A percentile compares a stretch with the other conserved stretches of the same genome.
Conservation (phyloP, 768 basidiomycete genomes). For the Chalciporus pseudorubinellus region DNA sequence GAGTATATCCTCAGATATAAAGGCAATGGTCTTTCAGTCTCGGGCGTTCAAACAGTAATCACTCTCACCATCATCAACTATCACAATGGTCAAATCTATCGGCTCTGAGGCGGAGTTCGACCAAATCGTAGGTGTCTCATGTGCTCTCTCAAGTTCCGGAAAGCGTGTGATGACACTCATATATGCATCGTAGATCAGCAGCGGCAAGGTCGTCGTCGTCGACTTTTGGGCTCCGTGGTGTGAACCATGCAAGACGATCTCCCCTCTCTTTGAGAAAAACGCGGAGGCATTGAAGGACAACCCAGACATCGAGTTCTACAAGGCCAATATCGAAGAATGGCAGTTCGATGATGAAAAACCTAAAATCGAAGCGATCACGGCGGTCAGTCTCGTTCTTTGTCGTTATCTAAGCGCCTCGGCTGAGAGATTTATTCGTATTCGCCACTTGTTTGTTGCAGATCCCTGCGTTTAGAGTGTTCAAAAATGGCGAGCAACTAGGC, state of each 20-base stretch:
- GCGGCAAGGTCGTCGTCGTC: slow-evolving; percentile 9
- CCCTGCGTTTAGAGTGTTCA: too few species aligned
- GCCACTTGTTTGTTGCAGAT: too few species aligned
- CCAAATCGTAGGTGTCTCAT: slow-evolving; percentile 3
- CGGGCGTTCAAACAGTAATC: too few species aligned
- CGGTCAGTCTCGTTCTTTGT: too few species aligned
- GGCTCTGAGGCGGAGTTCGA: not conserved
- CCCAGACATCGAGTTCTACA: slow-evolving; percentile 55
- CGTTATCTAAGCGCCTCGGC: not conserved
- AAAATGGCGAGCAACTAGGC: too few species aligned
- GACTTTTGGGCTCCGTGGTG: slow-evolving; percentile 25
- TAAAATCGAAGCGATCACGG: too few species aligned
- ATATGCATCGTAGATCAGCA: not conserved
- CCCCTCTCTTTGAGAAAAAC: slow-evolving; percentile 11
- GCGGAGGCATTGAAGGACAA: not conserved
- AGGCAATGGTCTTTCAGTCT: too few species aligned
- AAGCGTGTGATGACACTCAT: too few species aligned
- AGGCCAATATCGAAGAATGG: slow-evolving; percentile 66
- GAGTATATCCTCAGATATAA: too few species aligned
- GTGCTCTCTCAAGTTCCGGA: too few species aligned
- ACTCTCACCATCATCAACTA: not conserved
- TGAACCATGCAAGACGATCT: slow-evolving; percentile 16
- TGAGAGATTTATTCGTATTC: too few species aligned
- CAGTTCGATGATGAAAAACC: too few species aligned
- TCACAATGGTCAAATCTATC: slow-evolving; percentile 6